Conservation (phyloP, 2,329 filamentous ascomycete genomes). For the Fonsecaea monophora region DNA sequence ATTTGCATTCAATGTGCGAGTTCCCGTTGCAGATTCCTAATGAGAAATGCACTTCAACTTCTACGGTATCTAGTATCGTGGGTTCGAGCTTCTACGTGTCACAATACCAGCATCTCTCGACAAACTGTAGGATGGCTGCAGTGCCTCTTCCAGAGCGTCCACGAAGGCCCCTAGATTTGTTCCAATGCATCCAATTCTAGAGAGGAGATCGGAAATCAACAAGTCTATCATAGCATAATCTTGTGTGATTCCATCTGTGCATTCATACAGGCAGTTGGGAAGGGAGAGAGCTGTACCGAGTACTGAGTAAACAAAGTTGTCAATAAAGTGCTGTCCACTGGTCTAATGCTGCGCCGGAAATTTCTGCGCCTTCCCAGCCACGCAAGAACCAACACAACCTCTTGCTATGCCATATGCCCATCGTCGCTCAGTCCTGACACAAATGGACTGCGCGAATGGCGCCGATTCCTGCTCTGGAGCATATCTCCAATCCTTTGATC, state of each 20-base stretch:
- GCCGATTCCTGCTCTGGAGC: constrained; percentile 25
- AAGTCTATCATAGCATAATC: not conserved
- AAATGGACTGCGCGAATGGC: constrained; percentile 24
- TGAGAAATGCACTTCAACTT: too few relatives aligned
- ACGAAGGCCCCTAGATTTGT: too few relatives aligned
- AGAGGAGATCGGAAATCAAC: not conserved
- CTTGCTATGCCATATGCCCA: not conserved
- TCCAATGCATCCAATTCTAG: not conserved
- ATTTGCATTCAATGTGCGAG: too few relatives aligned
- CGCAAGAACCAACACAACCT: not conserved
- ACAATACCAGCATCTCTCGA: too few relatives aligned
- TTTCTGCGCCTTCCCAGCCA: not conserved
- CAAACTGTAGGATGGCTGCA: too few relatives aligned
- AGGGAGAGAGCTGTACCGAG: not conserved
- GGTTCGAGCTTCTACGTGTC: too few relatives aligned
- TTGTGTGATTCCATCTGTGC: not conserved
- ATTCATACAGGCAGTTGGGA: too few relatives aligned
- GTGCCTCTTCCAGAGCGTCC: too few relatives aligned
- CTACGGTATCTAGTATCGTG: too few relatives aligned
- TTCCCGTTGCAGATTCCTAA: too few relatives aligned
- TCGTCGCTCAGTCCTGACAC: not conserved
- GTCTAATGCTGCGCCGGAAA: not conserved
- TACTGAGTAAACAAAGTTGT: not conserved
- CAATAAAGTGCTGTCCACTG: not conserved
- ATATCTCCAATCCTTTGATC: constrained; percentile 52